A percentile compares a stretch with the other conserved stretches of the same genome.
These are phyloP conservation scores for Pseudonitzschia multistriata DNA, from an alignment of 108 stramenopile genomes.

Conservation along the genomic window DNA sequence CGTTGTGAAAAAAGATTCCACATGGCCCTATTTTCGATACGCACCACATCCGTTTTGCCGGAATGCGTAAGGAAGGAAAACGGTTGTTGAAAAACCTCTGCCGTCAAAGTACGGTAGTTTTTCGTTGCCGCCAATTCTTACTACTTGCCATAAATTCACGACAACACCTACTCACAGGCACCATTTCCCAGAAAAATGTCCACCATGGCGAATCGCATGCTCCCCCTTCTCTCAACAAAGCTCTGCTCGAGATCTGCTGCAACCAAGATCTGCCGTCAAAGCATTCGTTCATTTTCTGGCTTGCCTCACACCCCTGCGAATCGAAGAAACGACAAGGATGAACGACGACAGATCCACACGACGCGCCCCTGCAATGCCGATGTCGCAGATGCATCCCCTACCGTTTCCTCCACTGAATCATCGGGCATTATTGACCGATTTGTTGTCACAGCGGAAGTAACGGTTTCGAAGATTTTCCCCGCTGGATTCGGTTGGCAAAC, in stretches of 20 bases:
- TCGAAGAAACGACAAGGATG: conserved; percentile 7
- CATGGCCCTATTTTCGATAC: no score
- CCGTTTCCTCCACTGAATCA: not conserved
- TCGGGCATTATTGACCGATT: conserved; percentile 46
- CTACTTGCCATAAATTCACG: no score
- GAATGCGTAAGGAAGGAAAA: no score
- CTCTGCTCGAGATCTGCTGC: not conserved
- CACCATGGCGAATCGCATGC: not conserved
- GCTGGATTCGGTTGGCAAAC: conserved; percentile 89
- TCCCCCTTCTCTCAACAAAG: not conserved
- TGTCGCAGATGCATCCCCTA: conserved; percentile 1
- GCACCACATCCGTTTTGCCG: no score
- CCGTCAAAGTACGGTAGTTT: no score
- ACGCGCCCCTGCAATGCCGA: conserved; percentile 12
- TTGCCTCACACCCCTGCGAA: not conserved
- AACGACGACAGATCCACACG: conserved; percentile 33
- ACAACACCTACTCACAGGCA: no score
- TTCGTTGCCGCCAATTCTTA: no score
- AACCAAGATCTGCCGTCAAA: not conserved
- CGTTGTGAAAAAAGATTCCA: no score
- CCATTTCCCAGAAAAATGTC: not conserved
- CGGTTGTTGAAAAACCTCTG: no score
- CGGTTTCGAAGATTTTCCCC: conserved; percentile 84
- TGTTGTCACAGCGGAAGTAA: conserved; percentile 63
- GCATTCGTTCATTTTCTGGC: not conserved